Base-by-base conservation (phyloP, 768 basidiomycete species). In the Termitomyces sp. region DNA sequence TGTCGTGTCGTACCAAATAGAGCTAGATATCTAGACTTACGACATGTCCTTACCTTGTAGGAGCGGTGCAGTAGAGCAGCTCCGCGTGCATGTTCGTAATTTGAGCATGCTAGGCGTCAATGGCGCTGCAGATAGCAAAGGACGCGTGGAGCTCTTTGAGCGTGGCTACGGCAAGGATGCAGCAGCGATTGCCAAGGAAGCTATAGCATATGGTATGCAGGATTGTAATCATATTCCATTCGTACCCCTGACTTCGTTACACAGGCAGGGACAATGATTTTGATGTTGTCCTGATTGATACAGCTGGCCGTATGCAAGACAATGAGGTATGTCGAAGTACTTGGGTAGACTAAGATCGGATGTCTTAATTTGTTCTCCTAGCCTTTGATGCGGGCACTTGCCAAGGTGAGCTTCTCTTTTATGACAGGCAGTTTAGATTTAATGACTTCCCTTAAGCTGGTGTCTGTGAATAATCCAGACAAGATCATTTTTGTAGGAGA, bases 401-500 rank as follows among this genome's bases (percentile, higher is more conserved):
- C 97, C 32, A 98, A 99, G 78, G 89, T 88, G 50, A 46, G 68
- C 66, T 22, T 45, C 23, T 11, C 16, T 45, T 33, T 5, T 22
- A 15, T 49, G 43, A 15, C 7, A 22, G 41, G 25, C 15, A 12
- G 15, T 32, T 38, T 32, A n/a, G 22, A 23, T 32, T 29, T 39
- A 50, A 29, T 40, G 33, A 31, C 39, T 47, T 56, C 52, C 56
- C 53, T 47, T 43, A 63, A 95, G 89, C 83, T 99, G 55, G 94
- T 99, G 27, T 75, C 91, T 0, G 88, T 91, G 51, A 99, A 99
- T 71, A 91, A 77, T 53, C 96, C 97, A 0, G 97, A 99, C 78
- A 98, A 95, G 72, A 91, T 98, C 63, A 80, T 98, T 53, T 99
- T 99, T 62, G 97, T 99, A 40, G 97, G 97, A 49, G 97, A 99